Evolutionary conservation across 2,329 filamentous ascomycete genomes (phyloP).

Genomic region (Fusarium albidum): DNA sequence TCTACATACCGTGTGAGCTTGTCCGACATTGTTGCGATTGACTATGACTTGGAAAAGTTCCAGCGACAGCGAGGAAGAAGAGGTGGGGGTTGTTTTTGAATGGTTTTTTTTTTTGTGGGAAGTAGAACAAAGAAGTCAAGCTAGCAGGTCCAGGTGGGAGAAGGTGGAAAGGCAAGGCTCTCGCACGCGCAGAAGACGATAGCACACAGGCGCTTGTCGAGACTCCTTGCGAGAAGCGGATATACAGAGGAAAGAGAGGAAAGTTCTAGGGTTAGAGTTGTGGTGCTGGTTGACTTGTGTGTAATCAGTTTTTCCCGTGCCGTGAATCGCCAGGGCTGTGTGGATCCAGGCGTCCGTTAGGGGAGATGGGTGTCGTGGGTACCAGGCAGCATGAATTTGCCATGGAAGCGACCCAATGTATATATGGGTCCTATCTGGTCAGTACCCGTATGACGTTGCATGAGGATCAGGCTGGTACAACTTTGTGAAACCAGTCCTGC

Average conservation of each 20-base stretch:
- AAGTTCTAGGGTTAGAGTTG: slow-evolving; percentile 28
- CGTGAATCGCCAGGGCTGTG: slow-evolving; percentile 51
- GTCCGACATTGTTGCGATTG: slow-evolving; percentile 76
- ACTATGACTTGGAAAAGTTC: slow-evolving; percentile 24
- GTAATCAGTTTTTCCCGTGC: slow-evolving; percentile 48
- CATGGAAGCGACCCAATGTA: background rate
- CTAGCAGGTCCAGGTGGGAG: slow-evolving; percentile 12
- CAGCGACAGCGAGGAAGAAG: slow-evolving; percentile 6
- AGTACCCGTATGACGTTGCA: background rate
- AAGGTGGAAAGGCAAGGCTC: slow-evolving; percentile 7
- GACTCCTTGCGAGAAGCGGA: slow-evolving; percentile 28
- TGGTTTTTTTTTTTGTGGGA: slow-evolving; percentile 28
- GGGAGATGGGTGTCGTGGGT: too few relatives aligned
- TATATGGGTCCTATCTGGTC: background rate
- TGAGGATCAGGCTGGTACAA: too few relatives aligned
- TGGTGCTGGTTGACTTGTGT: slow-evolving; percentile 10
- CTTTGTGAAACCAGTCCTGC: too few relatives aligned
- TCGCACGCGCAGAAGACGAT: slow-evolving; percentile 32
- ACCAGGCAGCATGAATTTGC: background rate
- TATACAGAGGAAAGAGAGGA: slow-evolving; percentile 19
- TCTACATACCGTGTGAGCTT: slow-evolving; percentile 86
- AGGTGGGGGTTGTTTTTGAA: slow-evolving; percentile 30
- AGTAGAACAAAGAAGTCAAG: slow-evolving; percentile 17
- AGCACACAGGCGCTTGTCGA: slow-evolving; percentile 35
- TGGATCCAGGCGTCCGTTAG: slow-evolving; percentile 3